Conservation (phyloP, 2,329 filamentous ascomycete species). For the Neoascochyta sp. region DNA sequence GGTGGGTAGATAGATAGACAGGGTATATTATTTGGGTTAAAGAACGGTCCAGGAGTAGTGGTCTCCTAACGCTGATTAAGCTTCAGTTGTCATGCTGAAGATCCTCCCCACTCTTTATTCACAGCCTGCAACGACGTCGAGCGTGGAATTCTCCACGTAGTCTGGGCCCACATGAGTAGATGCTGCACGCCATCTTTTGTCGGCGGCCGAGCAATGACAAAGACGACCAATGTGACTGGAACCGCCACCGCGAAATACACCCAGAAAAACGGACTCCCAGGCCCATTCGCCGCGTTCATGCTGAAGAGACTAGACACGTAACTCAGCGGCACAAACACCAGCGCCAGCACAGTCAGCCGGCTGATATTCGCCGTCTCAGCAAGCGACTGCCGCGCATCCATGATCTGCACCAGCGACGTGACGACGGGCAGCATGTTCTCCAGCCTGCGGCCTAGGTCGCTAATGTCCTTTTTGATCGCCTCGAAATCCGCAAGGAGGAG, state of each 20-base stretch:
- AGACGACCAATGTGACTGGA: constrained; percentile 11
- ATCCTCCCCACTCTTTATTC: too few relatives aligned
- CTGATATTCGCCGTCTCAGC: constrained; percentile 16
- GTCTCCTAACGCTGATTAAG: too few relatives aligned
- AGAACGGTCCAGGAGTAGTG: too few relatives aligned
- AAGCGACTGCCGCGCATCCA: constrained; percentile 13
- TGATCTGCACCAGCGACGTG: constrained; percentile 16
- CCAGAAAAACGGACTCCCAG: constrained; percentile 14
- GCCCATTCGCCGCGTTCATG: constrained; percentile 12
- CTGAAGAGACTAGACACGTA: constrained; percentile 20
- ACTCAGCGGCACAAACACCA: constrained; percentile 20
- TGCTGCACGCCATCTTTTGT: too few relatives aligned
- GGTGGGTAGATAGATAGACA: too few relatives aligned
- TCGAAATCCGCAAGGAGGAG: constrained; percentile 9
- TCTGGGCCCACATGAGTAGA: too few relatives aligned
- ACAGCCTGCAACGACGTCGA: too few relatives aligned
- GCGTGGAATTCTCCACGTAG: too few relatives aligned
- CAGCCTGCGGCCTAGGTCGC: constrained; percentile 5
- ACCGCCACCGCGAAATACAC: constrained; percentile 17
- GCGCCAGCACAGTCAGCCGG: constrained; percentile 17
- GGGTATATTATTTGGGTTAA: too few relatives aligned
- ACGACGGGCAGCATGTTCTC: constrained; percentile 19
- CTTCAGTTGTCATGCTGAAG: too few relatives aligned
- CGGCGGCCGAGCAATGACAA: too few relatives aligned
- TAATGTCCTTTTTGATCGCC: constrained; percentile 4